Base-by-base conservation (phyloP, 1,284 basidiomycete species). In the Farysia itapuensis region DNA sequence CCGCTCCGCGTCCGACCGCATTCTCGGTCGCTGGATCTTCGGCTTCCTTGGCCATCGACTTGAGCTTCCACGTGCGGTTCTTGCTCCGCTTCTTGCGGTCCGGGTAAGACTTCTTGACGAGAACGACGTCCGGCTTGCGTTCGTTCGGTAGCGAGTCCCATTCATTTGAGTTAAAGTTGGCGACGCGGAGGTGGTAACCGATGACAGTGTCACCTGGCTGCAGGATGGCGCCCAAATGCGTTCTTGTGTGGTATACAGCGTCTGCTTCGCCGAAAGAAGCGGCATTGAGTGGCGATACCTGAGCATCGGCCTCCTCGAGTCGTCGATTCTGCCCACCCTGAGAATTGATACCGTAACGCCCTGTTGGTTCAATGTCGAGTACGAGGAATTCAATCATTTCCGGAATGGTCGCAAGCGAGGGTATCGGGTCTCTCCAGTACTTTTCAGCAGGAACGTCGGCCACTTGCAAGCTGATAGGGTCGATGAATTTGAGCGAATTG, bases 71-170 rank as follows among this genome's bases (percentile, higher is more conserved):
- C 64, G 81, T 84, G 40, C 94, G 82, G 13, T 88, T 79, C 78
- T 85, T 87, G 74, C 82, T 85, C 82, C 95, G 95, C 83, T 95
- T 96, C 65, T 93, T 79, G 36, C 91, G 81, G 79, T 94, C 89
- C 36, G 93, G 95, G 79, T 96, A 98, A 46, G 89, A 84, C 83
- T 98, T 98, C 81, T 90, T 89, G 58, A 96, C 88, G 14, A 98
- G 84, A 23, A 98, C 84, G 58, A 97, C 85, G 71, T 97, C 91
- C 0, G 94, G 95, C 56, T 94, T 82, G 35, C 87, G 84, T 35
- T 82, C 82, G 14, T 53, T 22, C 11, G 74, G 70, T 3, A 97
- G 79, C n/a, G 81, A 77, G 25, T 92, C 86, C 75, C 87, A 97
- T 34, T 85, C 85, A 37, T 87, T 85, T 51, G 87, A 89, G 81